A percentile compares a stretch with the other conserved stretches of the same genome.
These are phyloP conservation scores for Fusarium virguliforme DNA, from an alignment of 2,329 filamentous ascomycete species.

Conservation along the genomic window DNA sequence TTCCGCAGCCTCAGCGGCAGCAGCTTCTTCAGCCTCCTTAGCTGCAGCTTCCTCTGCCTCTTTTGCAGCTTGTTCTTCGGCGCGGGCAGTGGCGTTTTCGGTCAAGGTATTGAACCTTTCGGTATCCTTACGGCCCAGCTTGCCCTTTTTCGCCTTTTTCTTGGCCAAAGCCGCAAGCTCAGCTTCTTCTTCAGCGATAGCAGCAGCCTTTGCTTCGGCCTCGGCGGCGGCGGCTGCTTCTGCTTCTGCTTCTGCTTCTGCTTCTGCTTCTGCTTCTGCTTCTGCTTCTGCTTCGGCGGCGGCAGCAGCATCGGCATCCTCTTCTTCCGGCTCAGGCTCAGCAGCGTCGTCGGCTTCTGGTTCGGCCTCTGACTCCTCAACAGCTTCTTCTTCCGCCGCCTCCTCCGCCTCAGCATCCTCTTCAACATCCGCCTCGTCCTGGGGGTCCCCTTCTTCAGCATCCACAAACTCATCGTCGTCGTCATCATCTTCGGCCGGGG, in stretches of 20 bases:
- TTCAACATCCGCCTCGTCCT: conserved; percentile 25
- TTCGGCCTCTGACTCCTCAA: neutral
- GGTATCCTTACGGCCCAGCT: conserved; percentile 45
- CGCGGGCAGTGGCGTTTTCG: conserved; percentile 36
- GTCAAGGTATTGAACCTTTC: conserved; percentile 35
- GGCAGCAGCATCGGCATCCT: conserved; percentile 1
- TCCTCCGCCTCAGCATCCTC: conserved; percentile 12
- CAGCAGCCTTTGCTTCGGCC: conserved; percentile 56
- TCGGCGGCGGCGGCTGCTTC: conserved; percentile 35
- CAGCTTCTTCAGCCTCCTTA: conserved; percentile 37
- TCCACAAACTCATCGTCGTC: conserved; percentile 19
- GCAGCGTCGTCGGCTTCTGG: conserved; percentile 18
- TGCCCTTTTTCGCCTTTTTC: conserved; percentile 57
- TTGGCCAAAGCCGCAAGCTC: conserved; percentile 61
- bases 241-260: conserved; percentile 45
- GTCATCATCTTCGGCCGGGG: conserved; percentile 28
- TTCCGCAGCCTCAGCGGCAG: conserved; percentile 43
- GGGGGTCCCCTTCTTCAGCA: conserved; percentile 17
- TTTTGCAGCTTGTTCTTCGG: conserved; percentile 46
- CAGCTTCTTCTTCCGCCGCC: conserved; percentile 4
- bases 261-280: conserved; percentile 18
- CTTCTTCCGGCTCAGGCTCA: conserved; percentile 40
- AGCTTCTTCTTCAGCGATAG: conserved; percentile 52
- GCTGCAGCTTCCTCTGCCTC: conserved; percentile 45
- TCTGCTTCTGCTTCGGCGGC: conserved; percentile 13